Evolutionary conservation across 148 eudicot genomes (phyloP), one percentile per base, ranked within the genome.

Genomic region (Fallopia convolvulus): DNA sequence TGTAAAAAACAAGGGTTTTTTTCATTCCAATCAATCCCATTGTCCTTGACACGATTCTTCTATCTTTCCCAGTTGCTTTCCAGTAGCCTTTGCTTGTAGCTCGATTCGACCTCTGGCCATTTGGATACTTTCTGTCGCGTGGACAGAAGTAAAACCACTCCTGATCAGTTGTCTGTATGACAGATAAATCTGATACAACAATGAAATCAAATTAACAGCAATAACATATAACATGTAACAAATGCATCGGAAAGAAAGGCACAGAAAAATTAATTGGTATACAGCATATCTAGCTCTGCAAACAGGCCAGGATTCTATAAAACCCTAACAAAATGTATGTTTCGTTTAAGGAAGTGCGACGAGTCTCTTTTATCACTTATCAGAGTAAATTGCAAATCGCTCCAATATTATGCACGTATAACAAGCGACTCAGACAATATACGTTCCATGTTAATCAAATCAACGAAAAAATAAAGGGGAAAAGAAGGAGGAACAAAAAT

Each of bases 101-200:
- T 48, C 99, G 81, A 48, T 93, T 96, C 68, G 90, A 88, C 77
- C 99, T 78, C 78, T 93, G 93, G 6, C 99, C 97, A 50, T 83
- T 96, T 5, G 90, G 95, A 71, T 90, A 93, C 82, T 96, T 96
- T 32, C 95, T 86, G 83, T 96, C 99, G 74, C 90, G 91, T 1
- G 97, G 97, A 70, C 99, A 91, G 83, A 93, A 96, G 83, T 83
- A 96, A 82, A 93, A 93, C 99, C 99, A 96, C 76, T 93, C 98
- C 23, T 86, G 86, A 75, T 96, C 99, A 18, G 52, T 41, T 6
- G 91, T 83, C 84, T 86, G 83, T 49, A 96, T 83, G 66, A 83
- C 78, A 5, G 99, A 96, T 82, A 88, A 70, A 86, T 74, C 99
- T 96, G 89, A 74, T 23, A 44, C 50, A 68, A 61, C 21, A 33